Evolutionary conservation across 192 early-diverging fungal species (phyloP).

Genomic region (Coemansia sp.): DNA sequence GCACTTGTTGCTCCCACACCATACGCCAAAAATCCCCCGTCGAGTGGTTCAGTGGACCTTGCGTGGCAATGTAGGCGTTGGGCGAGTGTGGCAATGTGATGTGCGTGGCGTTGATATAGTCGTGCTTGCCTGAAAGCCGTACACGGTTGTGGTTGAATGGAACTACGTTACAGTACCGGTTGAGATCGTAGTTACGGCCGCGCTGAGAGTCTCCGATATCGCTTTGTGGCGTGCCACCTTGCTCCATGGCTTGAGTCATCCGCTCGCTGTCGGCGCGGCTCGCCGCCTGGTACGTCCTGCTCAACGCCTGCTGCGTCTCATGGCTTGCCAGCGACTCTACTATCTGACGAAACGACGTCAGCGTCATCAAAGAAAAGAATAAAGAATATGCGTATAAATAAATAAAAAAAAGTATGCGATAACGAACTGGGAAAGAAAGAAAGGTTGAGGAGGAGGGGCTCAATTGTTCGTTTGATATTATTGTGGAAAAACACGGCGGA

Average conservation of each 20-base stretch:
- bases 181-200: slow-evolving; percentile 56
- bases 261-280: slow-evolving; percentile 25
- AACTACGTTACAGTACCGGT: slow-evolving; percentile 88
- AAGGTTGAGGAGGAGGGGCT: background rate
- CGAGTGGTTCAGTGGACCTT: slow-evolving; percentile 79
- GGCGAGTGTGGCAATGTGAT: slow-evolving; percentile 48
- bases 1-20: slow-evolving; percentile 71
- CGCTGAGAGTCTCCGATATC: slow-evolving; percentile 31
- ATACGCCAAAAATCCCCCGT: slow-evolving; percentile 87
- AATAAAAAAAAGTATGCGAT: background rate
- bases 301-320: slow-evolving; percentile 24
- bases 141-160: slow-evolving; percentile 75
- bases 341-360: slow-evolving; percentile 41
- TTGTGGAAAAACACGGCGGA: background rate
- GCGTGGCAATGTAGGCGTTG: slow-evolving; percentile 76
- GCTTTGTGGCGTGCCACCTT: background rate
- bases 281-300: slow-evolving; percentile 17
- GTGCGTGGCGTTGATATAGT: slow-evolving; percentile 85
- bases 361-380: slow-evolving; percentile 13
- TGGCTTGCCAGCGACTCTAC: slow-evolving; percentile 32
- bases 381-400: too few relatives aligned
- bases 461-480: background rate
- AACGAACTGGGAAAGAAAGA: background rate
- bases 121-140: slow-evolving; percentile 54
- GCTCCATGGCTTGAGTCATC: slow-evolving; percentile 28